Conservation (phyloP, 495 filamentous ascomycete species). For the Talaromyces trachyspermus region DNA sequence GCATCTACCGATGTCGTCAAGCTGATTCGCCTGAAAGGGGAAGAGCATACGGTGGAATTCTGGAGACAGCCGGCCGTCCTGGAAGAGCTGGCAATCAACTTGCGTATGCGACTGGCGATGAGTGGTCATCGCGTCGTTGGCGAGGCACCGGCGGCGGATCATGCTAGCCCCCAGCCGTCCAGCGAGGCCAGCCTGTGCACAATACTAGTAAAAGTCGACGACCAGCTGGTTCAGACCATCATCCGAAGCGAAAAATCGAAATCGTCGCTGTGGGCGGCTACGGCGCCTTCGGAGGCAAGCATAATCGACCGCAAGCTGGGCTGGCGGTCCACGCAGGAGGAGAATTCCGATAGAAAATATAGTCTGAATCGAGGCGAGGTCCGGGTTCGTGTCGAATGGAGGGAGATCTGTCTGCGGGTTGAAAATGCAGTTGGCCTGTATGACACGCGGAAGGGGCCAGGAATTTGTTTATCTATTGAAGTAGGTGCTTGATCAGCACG, state of each 20-base stretch:
- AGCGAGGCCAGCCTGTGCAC: too few relatives aligned
- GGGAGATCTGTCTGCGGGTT: constrained; percentile 17
- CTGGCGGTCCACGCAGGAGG: constrained; percentile 11
- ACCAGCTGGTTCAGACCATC: constrained; percentile 2
- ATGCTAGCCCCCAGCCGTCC: neutral
- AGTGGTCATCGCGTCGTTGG: constrained; percentile 11
- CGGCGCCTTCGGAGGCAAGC: constrained; percentile 5
- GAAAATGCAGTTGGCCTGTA: constrained; percentile 26
- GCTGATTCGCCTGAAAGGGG: constrained; percentile 17
- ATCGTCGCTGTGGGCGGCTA: neutral
- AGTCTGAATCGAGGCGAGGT: constrained; percentile 9
- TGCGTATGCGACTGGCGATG: constrained; percentile 10
- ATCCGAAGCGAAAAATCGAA: constrained; percentile 7
- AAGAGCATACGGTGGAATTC: constrained; percentile 19
- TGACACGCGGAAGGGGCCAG: constrained; percentile 19
- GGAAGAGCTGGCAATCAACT: constrained; percentile 10
- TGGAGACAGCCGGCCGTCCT: constrained; percentile 19
- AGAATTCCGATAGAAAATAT: too few relatives aligned
- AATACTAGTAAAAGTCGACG: too few relatives aligned
- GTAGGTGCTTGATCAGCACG: neutral
- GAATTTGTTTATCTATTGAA: constrained; percentile 7
- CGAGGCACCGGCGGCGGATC: neutral
- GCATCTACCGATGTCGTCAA: constrained; percentile 12
- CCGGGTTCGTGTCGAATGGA: constrained; percentile 10
- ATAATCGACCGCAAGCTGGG: constrained; percentile 8